Evolutionary conservation across 2,329 filamentous ascomycete genomes (phyloP).

Genomic region (Phialophora chinensis): DNA sequence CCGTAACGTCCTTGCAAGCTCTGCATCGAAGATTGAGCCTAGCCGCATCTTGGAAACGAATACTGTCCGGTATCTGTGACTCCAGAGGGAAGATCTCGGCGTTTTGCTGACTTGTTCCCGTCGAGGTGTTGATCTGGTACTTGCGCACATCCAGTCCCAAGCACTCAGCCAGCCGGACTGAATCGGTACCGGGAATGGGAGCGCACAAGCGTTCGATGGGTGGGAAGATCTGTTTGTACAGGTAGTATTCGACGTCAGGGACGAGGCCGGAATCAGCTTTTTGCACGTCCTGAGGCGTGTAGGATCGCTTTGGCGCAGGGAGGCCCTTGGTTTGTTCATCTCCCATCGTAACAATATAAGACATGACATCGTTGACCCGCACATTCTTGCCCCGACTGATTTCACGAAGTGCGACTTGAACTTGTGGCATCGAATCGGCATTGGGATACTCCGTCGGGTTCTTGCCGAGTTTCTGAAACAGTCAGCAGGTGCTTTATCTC

Average conservation of each 20-base stretch:
- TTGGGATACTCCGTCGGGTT: constrained; percentile 92
- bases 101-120: constrained; percentile 59
- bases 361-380: constrained; percentile 93
- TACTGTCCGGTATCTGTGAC: constrained; percentile 87
- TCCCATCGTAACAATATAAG: constrained; percentile 83
- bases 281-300: constrained; percentile 81
- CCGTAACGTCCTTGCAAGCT: constrained; percentile 72
- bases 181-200: constrained; percentile 91
- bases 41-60: constrained; percentile 83
- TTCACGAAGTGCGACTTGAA: constrained; percentile 90
- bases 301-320: constrained; percentile 82
- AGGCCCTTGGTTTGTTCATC: constrained; percentile 66
- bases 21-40: constrained; percentile 81
- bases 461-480: constrained; percentile 81
- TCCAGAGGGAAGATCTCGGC: constrained; percentile 88
- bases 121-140: constrained; percentile 73
- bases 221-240: constrained; percentile 97
- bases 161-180: constrained; percentile 87
- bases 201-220: constrained; percentile 97
- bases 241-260: constrained; percentile 96
- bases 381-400: constrained; percentile 84
- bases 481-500: constrained; percentile 18
- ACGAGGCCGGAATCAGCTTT: constrained; percentile 76
- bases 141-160: constrained; percentile 88
- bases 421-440: constrained; percentile 92